phyloP scores from a whole-genome alignment of 805 yeast genomes.

The Pichia ethanolica region DNA sequence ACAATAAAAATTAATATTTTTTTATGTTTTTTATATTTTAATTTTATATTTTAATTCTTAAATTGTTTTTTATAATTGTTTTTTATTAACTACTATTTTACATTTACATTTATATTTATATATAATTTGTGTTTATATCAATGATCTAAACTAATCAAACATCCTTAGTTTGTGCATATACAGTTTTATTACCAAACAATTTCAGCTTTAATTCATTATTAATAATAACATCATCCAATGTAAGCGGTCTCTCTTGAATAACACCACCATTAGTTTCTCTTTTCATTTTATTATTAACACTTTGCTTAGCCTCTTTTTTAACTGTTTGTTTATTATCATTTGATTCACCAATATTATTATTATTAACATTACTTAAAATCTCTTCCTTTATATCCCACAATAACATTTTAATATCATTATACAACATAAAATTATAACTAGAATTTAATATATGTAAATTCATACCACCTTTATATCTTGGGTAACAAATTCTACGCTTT shows the following conservation, averaged over 20 bases:
- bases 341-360: neutral
- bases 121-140: no score
- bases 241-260: no score
- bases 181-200: conserved; percentile 14
- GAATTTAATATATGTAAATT: conserved; percentile 28
- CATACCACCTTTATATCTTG: conserved; percentile 39
- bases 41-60: no score
- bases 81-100: no score
- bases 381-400: conserved; percentile 25
- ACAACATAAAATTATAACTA: conserved; percentile 17
- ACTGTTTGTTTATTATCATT: neutral
- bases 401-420: conserved; percentile 25
- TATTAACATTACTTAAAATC: conserved; percentile 1
- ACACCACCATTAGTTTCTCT: no score
- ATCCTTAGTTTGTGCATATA: conserved; percentile 11
- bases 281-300: no score
- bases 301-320: no score
- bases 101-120: no score
- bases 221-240: conserved; percentile 12
- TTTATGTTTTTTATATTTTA: no score
- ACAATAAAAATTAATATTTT: no score
- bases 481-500: conserved; percentile 34
- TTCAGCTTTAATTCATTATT: conserved; percentile 24
- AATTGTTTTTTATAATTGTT: no score
- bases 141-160: neutral